Evolutionary conservation across 306 rosid species (phyloP).

Genomic region (Mucuna pruriens): DNA sequence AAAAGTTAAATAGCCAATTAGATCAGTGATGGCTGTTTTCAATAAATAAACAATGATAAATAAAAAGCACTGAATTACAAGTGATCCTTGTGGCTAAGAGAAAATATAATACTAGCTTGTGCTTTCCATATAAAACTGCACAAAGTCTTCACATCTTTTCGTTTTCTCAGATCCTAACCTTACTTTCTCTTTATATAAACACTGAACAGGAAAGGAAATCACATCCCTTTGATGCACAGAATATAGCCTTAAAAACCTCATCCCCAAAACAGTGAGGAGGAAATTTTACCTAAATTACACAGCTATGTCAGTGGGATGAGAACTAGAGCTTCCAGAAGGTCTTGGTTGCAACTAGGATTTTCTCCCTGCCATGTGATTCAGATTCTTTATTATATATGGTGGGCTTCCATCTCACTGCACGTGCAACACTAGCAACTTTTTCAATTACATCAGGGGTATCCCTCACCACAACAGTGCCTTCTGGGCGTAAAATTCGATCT

Average conservation of each 20-base stretch:
- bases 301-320: constrained; percentile 52
- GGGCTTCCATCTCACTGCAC: constrained; percentile 73
- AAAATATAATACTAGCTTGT: constrained; percentile 42
- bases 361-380: constrained; percentile 77
- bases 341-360: constrained; percentile 80
- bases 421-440: constrained; percentile 74
- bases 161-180: constrained; percentile 45
- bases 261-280: constrained; percentile 25
- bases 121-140: constrained; percentile 45
- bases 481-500: constrained; percentile 90
- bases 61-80: constrained; percentile 39
- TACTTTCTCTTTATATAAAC: constrained; percentile 49
- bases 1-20: not conserved
- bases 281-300: constrained; percentile 50
- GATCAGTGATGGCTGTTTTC: constrained; percentile 8
- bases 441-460: constrained; percentile 81
- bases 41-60: constrained; percentile 25
- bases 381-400: constrained; percentile 73
- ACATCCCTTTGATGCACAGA: constrained; percentile 51
- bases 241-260: constrained; percentile 41
- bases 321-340: constrained; percentile 68
- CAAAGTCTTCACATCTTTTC: constrained; percentile 39
- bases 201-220: constrained; percentile 48
- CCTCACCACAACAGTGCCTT: constrained; percentile 84
- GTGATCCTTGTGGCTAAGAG: constrained; percentile 21